Conservation (phyloP, 2,329 filamentous ascomycete genomes). For the Endocalyx cinctus region DNA sequence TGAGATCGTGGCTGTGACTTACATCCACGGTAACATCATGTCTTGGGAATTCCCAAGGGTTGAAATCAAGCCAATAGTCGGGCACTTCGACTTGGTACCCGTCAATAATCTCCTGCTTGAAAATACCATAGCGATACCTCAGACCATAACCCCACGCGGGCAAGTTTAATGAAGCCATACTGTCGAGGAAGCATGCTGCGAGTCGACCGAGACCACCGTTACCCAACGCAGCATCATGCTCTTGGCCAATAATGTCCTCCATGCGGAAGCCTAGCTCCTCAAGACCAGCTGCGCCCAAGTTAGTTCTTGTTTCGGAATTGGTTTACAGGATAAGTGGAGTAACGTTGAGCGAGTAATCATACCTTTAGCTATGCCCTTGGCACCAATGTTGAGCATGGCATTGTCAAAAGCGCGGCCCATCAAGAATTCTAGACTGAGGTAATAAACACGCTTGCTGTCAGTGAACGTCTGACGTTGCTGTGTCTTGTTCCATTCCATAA, state of each 20-base stretch:
- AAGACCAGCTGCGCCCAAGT: slow-evolving; percentile 62
- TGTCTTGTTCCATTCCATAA: slow-evolving; percentile 96
- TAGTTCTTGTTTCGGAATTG: too few relatives aligned
- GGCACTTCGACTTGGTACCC: slow-evolving; percentile 98
- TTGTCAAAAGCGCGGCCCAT: slow-evolving; percentile 98
- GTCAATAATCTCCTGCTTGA: slow-evolving; percentile 98
- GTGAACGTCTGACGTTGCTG: slow-evolving; percentile 91
- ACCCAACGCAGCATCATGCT: slow-evolving; percentile 92
- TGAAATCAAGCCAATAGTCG: slow-evolving; percentile 99
- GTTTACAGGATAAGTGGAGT: too few relatives aligned
- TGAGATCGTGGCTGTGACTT: too few relatives aligned
- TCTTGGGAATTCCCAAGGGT: slow-evolving; percentile 96
- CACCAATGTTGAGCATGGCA: slow-evolving; percentile 92
- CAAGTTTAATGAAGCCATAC: slow-evolving; percentile 88
- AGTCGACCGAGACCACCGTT: slow-evolving; percentile 94
- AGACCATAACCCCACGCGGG: slow-evolving; percentile 97
- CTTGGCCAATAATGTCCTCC: slow-evolving; percentile 90
- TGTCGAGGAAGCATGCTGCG: slow-evolving; percentile 95
- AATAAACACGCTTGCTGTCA: slow-evolving; percentile 93
- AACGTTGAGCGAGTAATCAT: slow-evolving; percentile 24
- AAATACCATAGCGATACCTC: slow-evolving; percentile 94
- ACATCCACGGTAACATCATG: slow-evolving; percentile 92
- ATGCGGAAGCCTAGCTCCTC: slow-evolving; percentile 90
- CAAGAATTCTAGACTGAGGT: slow-evolving; percentile 93
- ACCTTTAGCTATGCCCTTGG: slow-evolving; percentile 82